Evolutionary conservation across 495 filamentous ascomycete species (phyloP), one percentile per base, ranked within the genome.

Genomic region (Xylaria intraflava): DNA sequence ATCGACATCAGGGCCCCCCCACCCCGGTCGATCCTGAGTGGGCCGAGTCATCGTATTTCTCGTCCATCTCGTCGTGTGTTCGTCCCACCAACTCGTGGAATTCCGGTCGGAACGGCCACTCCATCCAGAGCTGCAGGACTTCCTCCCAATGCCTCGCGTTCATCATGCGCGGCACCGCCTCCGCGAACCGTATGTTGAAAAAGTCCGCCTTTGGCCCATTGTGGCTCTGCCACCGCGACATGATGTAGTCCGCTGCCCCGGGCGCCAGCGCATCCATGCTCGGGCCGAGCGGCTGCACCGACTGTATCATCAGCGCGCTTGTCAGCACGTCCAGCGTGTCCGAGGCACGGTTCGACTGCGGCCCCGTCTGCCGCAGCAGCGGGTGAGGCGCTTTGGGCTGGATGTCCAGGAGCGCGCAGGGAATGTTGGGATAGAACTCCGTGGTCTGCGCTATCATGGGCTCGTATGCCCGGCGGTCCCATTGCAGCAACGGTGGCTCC

Each of bases 381-480:
- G 56, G 63, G 30, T 71, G 64, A 7, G 60, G 46, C 10, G 61
- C 59, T 39, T 69, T 72, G 24, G 74, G 70, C 46, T 78, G 72
- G 49, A 77, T 70, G 56, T 78, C 75, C 9, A 78, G 49, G n/a
- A 78, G 64, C 46, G 59, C 53, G 35, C 64, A 65, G 1, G 54
- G 59, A 5, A 65, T 49, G 33, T 70, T 69, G 9, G 82, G 84
- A 57, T 70, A 84, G 50, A 86, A 75, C 53, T 90, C 86, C 4
- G 78, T 64, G 0, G 62, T 26, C 10, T 74, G 44, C 20, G 78
- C 72, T 7, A 62, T 52, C 39, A 87, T 61, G 3, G 81, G 78
- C 19, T 86, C 80, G 40, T 76, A 81, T 7, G 66, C 69, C 23
- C 87, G 82, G 4, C 76, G 79, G 61, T 90, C 85, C 81, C 81